A percentile compares a stretch with the other conserved stretches of the same genome.
Evolutionary conservation across 495 filamentous ascomycete species (phyloP).

Genomic region (Halenospora varia): DNA sequence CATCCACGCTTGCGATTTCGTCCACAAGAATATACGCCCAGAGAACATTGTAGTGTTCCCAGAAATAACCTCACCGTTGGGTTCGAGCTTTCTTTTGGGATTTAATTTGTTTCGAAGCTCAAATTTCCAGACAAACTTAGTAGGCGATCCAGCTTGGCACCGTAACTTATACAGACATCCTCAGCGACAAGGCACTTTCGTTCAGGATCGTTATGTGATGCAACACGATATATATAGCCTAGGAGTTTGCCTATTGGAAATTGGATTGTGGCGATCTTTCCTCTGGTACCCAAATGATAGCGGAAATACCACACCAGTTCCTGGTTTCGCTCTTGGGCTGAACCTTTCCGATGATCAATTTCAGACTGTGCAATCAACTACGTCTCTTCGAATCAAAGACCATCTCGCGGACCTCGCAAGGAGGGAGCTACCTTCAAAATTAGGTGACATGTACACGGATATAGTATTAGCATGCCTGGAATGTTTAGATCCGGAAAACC

Average conservation of each 20-base stretch:
- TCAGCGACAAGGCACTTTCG: conserved; percentile 39
- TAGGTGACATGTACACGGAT: not conserved
- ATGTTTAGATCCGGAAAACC: conserved; percentile 1
- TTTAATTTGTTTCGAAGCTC: conserved; percentile 45
- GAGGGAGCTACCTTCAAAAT: not conserved
- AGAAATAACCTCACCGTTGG: conserved; percentile 17
- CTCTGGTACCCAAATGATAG: conserved; percentile 21
- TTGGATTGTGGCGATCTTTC: conserved; percentile 55
- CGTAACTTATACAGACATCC: conserved; percentile 57
- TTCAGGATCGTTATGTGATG: conserved; percentile 44
- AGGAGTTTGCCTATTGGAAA: conserved; percentile 55
- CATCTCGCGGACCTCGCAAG: conserved; percentile 3
- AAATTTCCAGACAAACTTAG: conserved; percentile 33
- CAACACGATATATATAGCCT: conserved; percentile 64
- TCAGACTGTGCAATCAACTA: not conserved
- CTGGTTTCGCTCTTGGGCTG: not conserved
- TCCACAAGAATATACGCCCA: conserved; percentile 56
- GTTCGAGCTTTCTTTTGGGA: conserved; percentile 39
- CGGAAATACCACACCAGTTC: not conserved
- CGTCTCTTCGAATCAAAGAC: not conserved
- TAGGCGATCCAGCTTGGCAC: conserved; percentile 39
- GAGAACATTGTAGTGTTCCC: conserved; percentile 46
- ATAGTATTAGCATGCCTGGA: not conserved
- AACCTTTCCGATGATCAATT: not conserved
- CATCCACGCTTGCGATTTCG: conserved; percentile 46